Evolutionary conservation across 2,329 filamentous ascomycete species (phyloP).

Genomic region (Apiospora pterosperma): DNA sequence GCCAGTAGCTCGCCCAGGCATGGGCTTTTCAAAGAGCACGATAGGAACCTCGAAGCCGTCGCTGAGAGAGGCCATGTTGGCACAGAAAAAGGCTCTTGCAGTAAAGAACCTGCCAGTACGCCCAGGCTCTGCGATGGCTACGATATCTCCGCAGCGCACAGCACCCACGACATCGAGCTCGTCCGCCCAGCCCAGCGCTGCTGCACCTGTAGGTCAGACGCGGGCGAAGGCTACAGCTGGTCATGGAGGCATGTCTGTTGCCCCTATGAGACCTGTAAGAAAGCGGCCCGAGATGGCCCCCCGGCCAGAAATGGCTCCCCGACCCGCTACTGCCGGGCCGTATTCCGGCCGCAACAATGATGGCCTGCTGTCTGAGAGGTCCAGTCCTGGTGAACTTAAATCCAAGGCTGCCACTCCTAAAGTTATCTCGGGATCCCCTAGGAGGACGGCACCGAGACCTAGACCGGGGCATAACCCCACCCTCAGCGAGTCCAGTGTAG

Average conservation of each 20-base stretch:
- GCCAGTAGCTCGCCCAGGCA: constrained; percentile 48
- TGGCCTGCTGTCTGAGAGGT: constrained; percentile 34
- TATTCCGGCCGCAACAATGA: constrained; percentile 60
- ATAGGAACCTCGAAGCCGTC: constrained; percentile 57
- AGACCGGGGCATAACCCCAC: constrained; percentile 46
- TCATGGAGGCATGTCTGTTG: constrained; percentile 58
- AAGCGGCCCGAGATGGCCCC: constrained; percentile 55
- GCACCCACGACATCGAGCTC: constrained; percentile 34
- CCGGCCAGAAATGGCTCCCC: constrained; percentile 54
- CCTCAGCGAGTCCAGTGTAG: constrained; percentile 47
- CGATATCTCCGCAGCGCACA: constrained; percentile 51
- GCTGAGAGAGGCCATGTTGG: constrained; percentile 78
- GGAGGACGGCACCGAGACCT: constrained; percentile 42
- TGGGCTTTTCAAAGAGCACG: constrained; percentile 62
- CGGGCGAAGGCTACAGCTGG: constrained; percentile 40
- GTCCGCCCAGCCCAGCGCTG: constrained; percentile 31
- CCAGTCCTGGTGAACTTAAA: constrained; percentile 45
- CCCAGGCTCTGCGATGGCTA: constrained; percentile 62
- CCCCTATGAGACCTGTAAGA: constrained; percentile 59
- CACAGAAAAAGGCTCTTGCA: constrained; percentile 64
- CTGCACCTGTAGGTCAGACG: constrained; percentile 33
- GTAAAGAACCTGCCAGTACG: constrained; percentile 51
- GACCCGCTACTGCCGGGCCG: constrained; percentile 62
- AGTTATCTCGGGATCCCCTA: constrained; percentile 50
- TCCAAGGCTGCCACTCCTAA: constrained; percentile 48